These are phyloP conservation scores for Apiospora pterosperma DNA, from an alignment of 2,329 filamentous ascomycete genomes.

Conservation along the genomic window DNA sequence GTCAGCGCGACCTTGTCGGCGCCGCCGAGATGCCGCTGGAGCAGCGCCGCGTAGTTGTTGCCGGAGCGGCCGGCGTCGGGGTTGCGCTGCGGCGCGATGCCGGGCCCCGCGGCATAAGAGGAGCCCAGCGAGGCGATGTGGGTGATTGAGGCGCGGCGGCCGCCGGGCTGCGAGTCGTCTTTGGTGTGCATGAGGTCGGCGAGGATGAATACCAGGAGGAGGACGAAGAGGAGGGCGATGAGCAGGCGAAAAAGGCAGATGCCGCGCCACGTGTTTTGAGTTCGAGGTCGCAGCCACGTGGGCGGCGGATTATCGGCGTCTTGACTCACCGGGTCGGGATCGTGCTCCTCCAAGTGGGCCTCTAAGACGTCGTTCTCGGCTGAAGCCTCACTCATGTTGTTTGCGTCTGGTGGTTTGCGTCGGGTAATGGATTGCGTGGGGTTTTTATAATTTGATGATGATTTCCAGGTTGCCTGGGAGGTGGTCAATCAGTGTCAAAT, in stretches of 20 bases:
- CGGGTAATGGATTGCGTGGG: neutral
- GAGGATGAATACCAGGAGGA: neutral
- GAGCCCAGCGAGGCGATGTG: conserved; percentile 27
- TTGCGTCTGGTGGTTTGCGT: neutral
- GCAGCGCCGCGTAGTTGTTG: conserved; percentile 32
- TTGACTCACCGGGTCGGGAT: neutral
- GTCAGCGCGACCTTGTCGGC: conserved; percentile 16
- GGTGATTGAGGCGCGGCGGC: neutral
- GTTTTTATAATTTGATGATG: neutral
- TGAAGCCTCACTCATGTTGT: neutral
- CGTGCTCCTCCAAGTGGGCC: neutral
- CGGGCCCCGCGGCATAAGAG: conserved; percentile 29
- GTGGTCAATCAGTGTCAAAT: neutral
- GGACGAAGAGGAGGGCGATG: neutral
- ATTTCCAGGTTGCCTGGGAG: neutral
- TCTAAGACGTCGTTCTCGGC: neutral
- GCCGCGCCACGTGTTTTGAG: neutral
- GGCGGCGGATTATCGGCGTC: neutral
- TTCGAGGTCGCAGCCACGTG: neutral
- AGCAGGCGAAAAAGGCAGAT: neutral
- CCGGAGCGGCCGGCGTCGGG: conserved; percentile 26
- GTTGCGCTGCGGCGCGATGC: conserved; percentile 29
- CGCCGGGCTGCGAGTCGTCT: neutral
- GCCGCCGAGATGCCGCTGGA: conserved; percentile 21
- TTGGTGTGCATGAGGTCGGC: neutral